These are phyloP conservation scores for Euphorbia celastroides DNA, from an alignment of 441 rosid species.

Conservation along the genomic window DNA sequence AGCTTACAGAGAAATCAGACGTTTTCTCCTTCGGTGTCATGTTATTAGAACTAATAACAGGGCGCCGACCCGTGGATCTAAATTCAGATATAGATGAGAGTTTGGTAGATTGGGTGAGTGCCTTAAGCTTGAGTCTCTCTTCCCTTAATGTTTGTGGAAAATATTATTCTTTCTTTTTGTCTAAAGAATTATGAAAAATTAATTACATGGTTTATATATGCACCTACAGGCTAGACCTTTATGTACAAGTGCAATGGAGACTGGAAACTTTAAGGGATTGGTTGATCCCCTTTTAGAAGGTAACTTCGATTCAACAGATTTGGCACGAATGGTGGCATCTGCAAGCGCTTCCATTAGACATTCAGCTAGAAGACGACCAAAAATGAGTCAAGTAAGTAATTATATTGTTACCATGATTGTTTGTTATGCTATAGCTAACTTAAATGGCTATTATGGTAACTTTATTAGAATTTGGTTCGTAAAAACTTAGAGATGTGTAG, in stretches of 20 bases:
- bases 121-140: neutral
- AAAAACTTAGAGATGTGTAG: too few relatives aligned
- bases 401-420: neutral
- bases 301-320: constrained; percentile 43
- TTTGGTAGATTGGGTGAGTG: constrained; percentile 87
- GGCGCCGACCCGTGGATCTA: constrained; percentile 75
- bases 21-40: constrained; percentile 93
- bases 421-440: neutral
- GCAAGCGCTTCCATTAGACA: constrained; percentile 67
- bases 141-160: neutral
- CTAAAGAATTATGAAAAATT: neutral
- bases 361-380: constrained; percentile 66
- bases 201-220: neutral
- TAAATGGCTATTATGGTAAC: too few relatives aligned
- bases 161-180: neutral
- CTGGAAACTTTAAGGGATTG: constrained; percentile 41
- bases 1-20: constrained; percentile 87
- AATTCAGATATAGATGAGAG: constrained; percentile 64
- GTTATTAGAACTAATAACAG: constrained; percentile 88
- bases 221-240: constrained; percentile 68
- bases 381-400: constrained; percentile 65
- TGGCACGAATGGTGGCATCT: constrained; percentile 72
- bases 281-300: constrained; percentile 63
- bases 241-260: constrained; percentile 43
- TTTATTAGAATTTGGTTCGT: too few relatives aligned